Evolutionary conservation across 257 asterid genomes (phyloP).

Genomic region (Nicotiana sylvestris): DNA sequence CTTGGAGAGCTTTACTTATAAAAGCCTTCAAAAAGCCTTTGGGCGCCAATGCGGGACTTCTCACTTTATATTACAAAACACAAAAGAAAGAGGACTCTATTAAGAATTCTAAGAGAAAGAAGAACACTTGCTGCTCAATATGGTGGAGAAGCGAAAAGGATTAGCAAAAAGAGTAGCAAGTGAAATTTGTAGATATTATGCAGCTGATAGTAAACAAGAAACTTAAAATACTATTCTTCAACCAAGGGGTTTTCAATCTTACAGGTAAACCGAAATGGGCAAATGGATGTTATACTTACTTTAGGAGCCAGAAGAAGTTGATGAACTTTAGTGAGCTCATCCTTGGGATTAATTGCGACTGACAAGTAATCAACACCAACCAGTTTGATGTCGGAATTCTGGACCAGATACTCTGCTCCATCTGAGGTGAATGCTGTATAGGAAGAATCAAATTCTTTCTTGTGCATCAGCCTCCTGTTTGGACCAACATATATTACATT

Average conservation of each 20-base stretch:
- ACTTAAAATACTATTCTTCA: neutral
- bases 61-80: neutral
- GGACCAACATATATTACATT: neutral
- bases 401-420: slow-evolving; percentile 30
- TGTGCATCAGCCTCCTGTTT: slow-evolving; percentile 25
- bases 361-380: slow-evolving; percentile 36
- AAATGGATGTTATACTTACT: slow-evolving; percentile 13
- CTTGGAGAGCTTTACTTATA: no score
- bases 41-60: no score
- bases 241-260: neutral
- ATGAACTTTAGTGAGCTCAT: slow-evolving; percentile 16
- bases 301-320: neutral
- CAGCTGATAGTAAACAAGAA: neutral
- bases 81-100: neutral
- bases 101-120: neutral
- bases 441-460: neutral
- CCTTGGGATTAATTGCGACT: slow-evolving; percentile 1
- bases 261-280: neutral
- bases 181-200: neutral
- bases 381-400: slow-evolving; percentile 23
- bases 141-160: neutral
- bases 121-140: neutral
- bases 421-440: slow-evolving; percentile 28
- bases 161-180: neutral
- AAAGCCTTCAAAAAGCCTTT: no score